Percentiles rank a stretch among this genome's conserved stretches.
Evolutionary conservation across 176 grass and related monocot genomes (phyloP).

Genomic region (Carex kokanica): DNA sequence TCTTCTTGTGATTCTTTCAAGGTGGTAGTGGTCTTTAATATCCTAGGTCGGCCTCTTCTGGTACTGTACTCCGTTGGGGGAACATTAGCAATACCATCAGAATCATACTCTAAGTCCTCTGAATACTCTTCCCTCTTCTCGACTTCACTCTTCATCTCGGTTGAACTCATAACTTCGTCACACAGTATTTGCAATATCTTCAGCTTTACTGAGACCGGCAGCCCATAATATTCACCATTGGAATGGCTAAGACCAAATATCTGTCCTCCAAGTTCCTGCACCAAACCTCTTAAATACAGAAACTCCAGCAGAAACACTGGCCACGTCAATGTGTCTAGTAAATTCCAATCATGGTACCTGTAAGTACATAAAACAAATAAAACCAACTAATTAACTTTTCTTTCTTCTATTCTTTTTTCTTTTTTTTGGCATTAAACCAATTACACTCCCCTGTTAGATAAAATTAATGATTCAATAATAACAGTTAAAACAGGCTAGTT

Average conservation of each 20-base stretch:
- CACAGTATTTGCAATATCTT: constrained; percentile 87
- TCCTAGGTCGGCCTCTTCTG: constrained; percentile 44
- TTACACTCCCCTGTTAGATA: constrained; percentile 20
- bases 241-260: constrained; percentile 46
- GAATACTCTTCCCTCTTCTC: constrained; percentile 64
- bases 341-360: constrained; percentile 81
- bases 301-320: constrained; percentile 72
- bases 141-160: constrained; percentile 81
- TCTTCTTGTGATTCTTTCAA: constrained; percentile 17
- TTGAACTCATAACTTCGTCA: constrained; percentile 73
- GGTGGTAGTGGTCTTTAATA: constrained; percentile 27
- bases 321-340: constrained; percentile 89
- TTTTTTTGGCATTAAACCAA: background rate
- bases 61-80: constrained; percentile 17
- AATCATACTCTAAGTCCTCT: constrained; percentile 61
- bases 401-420: background rate
- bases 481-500: constrained; percentile 9
- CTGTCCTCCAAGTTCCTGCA: constrained; percentile 46
- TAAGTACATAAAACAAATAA: constrained; percentile 5
- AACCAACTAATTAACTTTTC: background rate
- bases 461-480: constrained; percentile 10
- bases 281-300: constrained; percentile 61
- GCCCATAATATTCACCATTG: constrained; percentile 63
- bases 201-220: constrained; percentile 62
- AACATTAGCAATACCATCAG: constrained; percentile 23